These are phyloP conservation scores for Castanea mollissima DNA, from an alignment of 306 rosid species.

Conservation along the genomic window DNA sequence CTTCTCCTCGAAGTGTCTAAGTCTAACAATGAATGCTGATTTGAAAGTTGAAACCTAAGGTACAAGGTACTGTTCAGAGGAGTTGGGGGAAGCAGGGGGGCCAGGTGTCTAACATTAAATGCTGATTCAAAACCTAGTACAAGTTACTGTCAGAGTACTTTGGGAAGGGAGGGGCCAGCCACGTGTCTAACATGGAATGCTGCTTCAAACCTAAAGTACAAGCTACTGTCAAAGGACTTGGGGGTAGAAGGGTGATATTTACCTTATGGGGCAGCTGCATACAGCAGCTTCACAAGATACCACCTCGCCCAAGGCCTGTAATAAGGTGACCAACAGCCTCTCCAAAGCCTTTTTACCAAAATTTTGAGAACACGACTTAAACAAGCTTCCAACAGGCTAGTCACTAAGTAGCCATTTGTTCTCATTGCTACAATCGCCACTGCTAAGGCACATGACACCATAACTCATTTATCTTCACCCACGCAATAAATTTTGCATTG, in stretches of 20 bases:
- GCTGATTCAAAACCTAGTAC: not conserved
- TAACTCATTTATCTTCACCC: conserved; percentile 61
- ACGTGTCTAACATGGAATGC: not conserved
- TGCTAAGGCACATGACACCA: conserved; percentile 30
- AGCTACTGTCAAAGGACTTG: not conserved
- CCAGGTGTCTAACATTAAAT: not conserved
- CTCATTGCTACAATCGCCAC: no score
- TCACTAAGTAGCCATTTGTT: no score
- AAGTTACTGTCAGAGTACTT: not conserved
- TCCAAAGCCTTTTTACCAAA: no score
- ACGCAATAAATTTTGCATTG: conserved; percentile 55
- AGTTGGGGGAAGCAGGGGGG: not conserved
- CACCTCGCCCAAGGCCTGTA: no score
- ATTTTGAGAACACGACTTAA: no score
- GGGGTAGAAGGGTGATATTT: not conserved
- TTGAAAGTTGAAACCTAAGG: not conserved
- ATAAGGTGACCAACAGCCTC: no score
- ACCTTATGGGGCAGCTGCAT: no score
- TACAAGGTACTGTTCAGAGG: not conserved
- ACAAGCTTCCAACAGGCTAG: no score
- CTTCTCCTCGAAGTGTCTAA: not conserved
- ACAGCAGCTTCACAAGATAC: no score
- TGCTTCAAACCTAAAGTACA: not conserved
- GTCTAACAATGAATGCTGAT: not conserved
- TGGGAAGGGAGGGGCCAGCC: no score